Evolutionary conservation across 208 protist genomes (phyloP).

Genomic region (Strigomonas galati): DNA sequence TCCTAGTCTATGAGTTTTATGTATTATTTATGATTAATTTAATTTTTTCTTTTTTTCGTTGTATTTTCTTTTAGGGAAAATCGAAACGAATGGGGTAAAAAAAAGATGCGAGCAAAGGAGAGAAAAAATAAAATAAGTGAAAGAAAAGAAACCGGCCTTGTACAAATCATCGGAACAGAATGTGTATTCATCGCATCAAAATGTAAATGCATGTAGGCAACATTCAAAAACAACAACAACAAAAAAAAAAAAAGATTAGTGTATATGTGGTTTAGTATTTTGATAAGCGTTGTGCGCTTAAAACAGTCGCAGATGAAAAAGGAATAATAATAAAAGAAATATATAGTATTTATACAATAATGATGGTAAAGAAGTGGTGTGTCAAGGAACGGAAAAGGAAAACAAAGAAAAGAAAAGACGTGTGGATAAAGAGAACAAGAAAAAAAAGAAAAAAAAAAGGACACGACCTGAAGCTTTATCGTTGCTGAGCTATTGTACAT

Average conservation of each 20-base stretch:
- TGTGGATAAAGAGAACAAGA: too few relatives aligned
- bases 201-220: neutral
- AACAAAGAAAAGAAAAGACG: too few relatives aligned
- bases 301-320: neutral
- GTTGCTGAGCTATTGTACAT: too few relatives aligned
- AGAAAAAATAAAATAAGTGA: constrained; percentile 17
- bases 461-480: neutral
- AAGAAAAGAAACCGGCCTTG: constrained; percentile 17
- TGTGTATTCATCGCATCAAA: neutral
- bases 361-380: constrained; percentile 4
- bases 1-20: neutral
- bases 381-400: neutral
- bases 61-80: neutral
- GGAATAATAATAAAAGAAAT: neutral
- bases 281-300: too few relatives aligned
- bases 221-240: neutral
- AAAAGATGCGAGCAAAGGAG: constrained; percentile 1
- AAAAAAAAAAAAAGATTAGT: constrained; percentile 2
- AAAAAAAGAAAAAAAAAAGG: constrained; percentile 23
- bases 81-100: neutral
- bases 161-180: neutral
- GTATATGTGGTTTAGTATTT: too few relatives aligned
- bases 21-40: neutral
- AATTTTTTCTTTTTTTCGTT: constrained; percentile 13
- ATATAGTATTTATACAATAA: neutral